Evolutionary conservation across 1,284 basidiomycete genomes (phyloP).

Genomic region (Ustilago nuda): DNA sequence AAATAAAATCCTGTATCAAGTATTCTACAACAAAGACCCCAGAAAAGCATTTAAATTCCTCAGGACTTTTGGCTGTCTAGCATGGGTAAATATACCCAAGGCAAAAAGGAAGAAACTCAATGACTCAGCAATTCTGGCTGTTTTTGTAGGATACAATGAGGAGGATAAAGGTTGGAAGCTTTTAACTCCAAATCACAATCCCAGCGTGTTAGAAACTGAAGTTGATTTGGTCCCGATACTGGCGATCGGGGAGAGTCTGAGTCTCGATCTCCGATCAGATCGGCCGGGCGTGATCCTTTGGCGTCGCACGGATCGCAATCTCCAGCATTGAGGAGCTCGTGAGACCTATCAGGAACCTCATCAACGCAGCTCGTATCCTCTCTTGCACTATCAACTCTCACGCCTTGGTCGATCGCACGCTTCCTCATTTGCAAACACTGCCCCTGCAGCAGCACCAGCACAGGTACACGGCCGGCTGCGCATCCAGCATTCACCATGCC

Average conservation of each 20-base stretch:
- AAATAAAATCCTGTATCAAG: too few species aligned
- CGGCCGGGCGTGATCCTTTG: too few species aligned
- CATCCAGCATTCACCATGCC: constrained; percentile 14
- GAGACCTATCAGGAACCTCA: not conserved
- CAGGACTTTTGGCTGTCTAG: too few species aligned
- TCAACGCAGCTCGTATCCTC: not conserved
- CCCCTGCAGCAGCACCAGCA: not conserved
- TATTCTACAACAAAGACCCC: too few species aligned
- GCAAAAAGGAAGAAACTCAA: too few species aligned
- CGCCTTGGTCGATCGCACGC: not conserved
- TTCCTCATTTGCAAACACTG: not conserved
- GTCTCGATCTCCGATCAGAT: too few species aligned
- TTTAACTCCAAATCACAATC: not conserved
- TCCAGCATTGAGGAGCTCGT: not conserved
- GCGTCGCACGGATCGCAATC: too few species aligned
- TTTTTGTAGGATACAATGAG: not conserved
- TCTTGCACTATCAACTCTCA: constrained; percentile 1
- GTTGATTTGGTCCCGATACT: too few species aligned
- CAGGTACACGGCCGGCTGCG: not conserved
- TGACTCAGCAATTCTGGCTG: not conserved
- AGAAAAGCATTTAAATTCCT: too few species aligned
- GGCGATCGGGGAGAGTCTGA: too few species aligned
- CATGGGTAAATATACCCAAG: too few species aligned
- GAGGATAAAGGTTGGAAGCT: not conserved
- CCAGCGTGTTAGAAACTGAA: too few species aligned